Percentiles rank a stretch among this genome's conserved stretches.
Evolutionary conservation across 2,329 filamentous ascomycete genomes (phyloP).

Genomic region (Xylariaceae sp.): DNA sequence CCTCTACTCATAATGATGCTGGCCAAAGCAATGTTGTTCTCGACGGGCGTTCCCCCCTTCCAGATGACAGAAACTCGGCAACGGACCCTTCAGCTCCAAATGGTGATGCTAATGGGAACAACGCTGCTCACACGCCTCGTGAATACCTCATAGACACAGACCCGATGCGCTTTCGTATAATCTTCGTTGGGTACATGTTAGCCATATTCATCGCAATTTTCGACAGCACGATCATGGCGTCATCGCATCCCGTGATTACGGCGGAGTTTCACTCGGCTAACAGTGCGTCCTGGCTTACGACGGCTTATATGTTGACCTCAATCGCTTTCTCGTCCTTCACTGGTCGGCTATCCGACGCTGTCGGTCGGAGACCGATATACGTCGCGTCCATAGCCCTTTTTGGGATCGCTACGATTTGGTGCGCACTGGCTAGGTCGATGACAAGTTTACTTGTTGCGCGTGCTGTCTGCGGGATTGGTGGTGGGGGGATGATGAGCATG

Average conservation of each 20-base stretch:
- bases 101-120: slow-evolving; percentile 9
- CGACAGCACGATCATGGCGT: slow-evolving; percentile 79
- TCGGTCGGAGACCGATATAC: slow-evolving; percentile 67
- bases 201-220: slow-evolving; percentile 62
- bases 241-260: slow-evolving; percentile 76
- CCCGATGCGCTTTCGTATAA: slow-evolving; percentile 56
- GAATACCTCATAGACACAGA: slow-evolving; percentile 47
- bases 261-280: slow-evolving; percentile 77
- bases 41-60: too few species aligned
- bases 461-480: slow-evolving; percentile 69
- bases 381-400: slow-evolving; percentile 64
- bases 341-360: slow-evolving; percentile 69
- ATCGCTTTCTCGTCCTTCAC: slow-evolving; percentile 75
- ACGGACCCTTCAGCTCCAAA: background rate
- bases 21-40: too few species aligned
- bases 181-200: slow-evolving; percentile 59
- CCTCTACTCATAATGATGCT: too few species aligned
- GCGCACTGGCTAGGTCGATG: slow-evolving; percentile 65
- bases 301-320: slow-evolving; percentile 72
- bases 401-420: slow-evolving; percentile 64
- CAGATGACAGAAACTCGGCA: too few species aligned
- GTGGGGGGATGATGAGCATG: slow-evolving; percentile 67
- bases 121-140: background rate
- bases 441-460: slow-evolving; percentile 68
- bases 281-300: slow-evolving; percentile 79